phyloP scores from a whole-genome alignment of 371 early-diverging fungal genomes.

The Zopfochytrium polystomum region DNA sequence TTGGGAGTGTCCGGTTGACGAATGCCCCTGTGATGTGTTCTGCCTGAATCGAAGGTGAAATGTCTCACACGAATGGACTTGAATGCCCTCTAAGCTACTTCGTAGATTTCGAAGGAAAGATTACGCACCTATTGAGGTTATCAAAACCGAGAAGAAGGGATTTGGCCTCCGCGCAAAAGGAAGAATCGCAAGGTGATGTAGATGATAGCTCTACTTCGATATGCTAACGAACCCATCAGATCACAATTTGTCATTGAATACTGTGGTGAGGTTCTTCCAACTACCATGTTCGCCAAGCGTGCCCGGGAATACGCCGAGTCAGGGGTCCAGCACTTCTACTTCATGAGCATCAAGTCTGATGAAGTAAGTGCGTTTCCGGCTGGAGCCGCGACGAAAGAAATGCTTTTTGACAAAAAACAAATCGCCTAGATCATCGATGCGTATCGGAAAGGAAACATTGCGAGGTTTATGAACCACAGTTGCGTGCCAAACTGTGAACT shows the following conservation, averaged over 20 bases:
- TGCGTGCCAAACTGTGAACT: conserved; percentile 62
- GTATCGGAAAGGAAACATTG: conserved; percentile 52
- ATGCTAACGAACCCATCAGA: conserved; percentile 17
- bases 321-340: conserved; percentile 92
- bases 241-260: conserved; percentile 89
- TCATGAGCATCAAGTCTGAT: conserved; percentile 88
- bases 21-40: conserved; percentile 83
- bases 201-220: no score
- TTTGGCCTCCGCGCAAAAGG: conserved; percentile 80
- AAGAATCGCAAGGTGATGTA: conserved; percentile 62
- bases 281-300: conserved; percentile 73
- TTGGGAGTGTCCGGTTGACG: conserved; percentile 86
- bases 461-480: conserved; percentile 65
- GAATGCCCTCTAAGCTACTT: neutral
- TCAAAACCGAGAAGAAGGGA: conserved; percentile 87
- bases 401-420: neutral
- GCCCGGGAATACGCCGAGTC: conserved; percentile 72
- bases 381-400: neutral
- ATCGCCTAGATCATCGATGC: conserved; percentile 65
- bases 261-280: conserved; percentile 89
- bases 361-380: conserved; percentile 74
- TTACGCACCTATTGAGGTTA: conserved; percentile 82
- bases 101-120: conserved; percentile 76
- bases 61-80: neutral
- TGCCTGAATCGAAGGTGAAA: conserved; percentile 80